Percentiles rank a stretch among this genome's conserved stretches.
Evolutionary conservation across 306 rosid genomes (phyloP).

Genomic region (Malus sylvestris): DNA sequence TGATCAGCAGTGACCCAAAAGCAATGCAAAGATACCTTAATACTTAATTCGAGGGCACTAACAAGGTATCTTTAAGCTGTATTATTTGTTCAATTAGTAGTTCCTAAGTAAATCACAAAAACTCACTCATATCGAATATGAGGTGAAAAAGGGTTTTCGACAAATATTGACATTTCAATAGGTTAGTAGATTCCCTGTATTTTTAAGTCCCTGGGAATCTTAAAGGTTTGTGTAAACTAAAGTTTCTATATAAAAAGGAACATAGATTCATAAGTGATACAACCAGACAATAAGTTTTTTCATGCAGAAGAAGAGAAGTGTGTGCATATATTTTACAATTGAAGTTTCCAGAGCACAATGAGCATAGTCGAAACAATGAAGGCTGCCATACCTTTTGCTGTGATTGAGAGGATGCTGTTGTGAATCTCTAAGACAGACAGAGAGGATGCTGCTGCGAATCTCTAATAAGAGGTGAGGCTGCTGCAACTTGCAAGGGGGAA

Average conservation of each 20-base stretch:
- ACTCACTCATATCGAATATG: neutral
- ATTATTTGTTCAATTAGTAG: neutral
- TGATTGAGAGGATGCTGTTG: too few species aligned
- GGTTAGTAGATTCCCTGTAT: neutral
- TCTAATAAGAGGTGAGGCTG: too few species aligned
- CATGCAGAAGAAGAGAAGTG: neutral
- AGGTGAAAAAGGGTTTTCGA: neutral
- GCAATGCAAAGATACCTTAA: neutral
- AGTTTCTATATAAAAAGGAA: neutral
- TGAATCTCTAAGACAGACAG: too few species aligned
- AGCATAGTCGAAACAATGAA: conserved; percentile 6
- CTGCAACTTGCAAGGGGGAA: too few species aligned
- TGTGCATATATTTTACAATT: neutral
- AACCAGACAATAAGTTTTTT: neutral
- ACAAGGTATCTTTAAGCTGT: neutral
- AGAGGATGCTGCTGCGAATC: too few species aligned
- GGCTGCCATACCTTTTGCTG: conserved; percentile 13
- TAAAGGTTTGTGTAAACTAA: too few species aligned
- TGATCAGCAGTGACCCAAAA: neutral
- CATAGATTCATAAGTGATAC: neutral
- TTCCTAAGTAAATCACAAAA: neutral
- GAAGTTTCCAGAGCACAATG: neutral
- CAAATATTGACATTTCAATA: neutral
- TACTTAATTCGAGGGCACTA: conserved; percentile 8
- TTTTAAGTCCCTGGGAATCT: neutral